Conservation (phyloP, 2,329 filamentous ascomycete genomes). For the Diaporthe citri region DNA sequence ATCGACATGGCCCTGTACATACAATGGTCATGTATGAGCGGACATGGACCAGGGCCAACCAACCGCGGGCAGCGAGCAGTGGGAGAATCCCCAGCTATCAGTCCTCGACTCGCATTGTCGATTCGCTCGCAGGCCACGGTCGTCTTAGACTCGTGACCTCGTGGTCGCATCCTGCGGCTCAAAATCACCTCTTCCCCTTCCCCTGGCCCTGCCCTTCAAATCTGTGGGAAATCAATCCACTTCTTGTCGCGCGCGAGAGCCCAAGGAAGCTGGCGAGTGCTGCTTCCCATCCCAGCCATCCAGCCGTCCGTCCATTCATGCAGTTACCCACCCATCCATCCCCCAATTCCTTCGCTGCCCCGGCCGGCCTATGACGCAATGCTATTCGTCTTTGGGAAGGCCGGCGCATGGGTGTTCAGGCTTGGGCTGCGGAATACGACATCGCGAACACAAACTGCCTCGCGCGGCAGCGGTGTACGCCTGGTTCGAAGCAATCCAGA, state of each 20-base stretch:
- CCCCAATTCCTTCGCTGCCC: slow-evolving; percentile 24
- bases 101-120: slow-evolving; percentile 13
- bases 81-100: not conserved
- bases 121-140: slow-evolving; percentile 1
- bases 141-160: slow-evolving; percentile 1
- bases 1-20: slow-evolving; percentile 19
- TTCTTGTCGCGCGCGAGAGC: slow-evolving; percentile 5
- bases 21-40: not conserved
- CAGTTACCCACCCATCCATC: slow-evolving; percentile 20
- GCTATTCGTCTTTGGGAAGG: slow-evolving; percentile 1
- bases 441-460: slow-evolving; percentile 24
- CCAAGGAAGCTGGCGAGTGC: slow-evolving; percentile 17
- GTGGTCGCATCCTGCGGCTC: slow-evolving; percentile 25
- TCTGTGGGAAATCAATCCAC: not conserved
- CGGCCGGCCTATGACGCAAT: slow-evolving; percentile 37
- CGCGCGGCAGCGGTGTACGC: slow-evolving; percentile 23
- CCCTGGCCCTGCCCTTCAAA: not conserved
- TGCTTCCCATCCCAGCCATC: slow-evolving; percentile 9
- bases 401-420: not conserved
- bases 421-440: slow-evolving; percentile 16
- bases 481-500: not conserved
- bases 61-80: not conserved
- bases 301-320: not conserved
- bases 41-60: slow-evolving; percentile 19
- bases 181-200: not conserved